Conservation (phyloP, 192 early-diverging fungal species). For the Backusella tarrabulga region DNA sequence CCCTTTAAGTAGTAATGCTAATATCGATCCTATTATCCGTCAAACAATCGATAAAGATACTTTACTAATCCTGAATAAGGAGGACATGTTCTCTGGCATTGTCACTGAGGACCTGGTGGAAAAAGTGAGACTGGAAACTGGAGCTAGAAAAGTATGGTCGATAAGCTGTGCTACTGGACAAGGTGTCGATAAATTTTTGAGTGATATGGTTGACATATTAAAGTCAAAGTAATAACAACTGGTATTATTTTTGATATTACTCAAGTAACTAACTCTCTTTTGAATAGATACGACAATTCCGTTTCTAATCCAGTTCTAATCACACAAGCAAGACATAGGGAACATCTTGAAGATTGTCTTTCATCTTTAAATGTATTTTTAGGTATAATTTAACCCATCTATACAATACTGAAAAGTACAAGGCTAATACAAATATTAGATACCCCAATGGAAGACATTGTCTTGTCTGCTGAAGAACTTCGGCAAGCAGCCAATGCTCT, state of each 20-base stretch:
- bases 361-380: slow-evolving; percentile 44
- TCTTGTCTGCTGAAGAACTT: slow-evolving; percentile 75
- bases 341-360: slow-evolving; percentile 58
- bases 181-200: slow-evolving; percentile 46
- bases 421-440: slow-evolving; percentile 4
- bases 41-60: slow-evolving; percentile 51
- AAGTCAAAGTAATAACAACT: slow-evolving; percentile 39
- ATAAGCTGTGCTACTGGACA: slow-evolving; percentile 50
- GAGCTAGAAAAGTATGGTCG: slow-evolving; percentile 34
- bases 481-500: slow-evolving; percentile 59
- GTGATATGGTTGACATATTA: slow-evolving; percentile 38
- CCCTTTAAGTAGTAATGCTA: slow-evolving; percentile 28
- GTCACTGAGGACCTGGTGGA: not conserved
- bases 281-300: slow-evolving; percentile 17
- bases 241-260: not conserved
- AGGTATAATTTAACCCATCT: slow-evolving; percentile 26
- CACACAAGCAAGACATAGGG: slow-evolving; percentile 67
- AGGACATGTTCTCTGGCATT: slow-evolving; percentile 36
- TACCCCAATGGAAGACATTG: slow-evolving; percentile 46
- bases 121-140: slow-evolving; percentile 10
- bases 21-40: slow-evolving; percentile 36
- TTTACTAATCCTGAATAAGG: slow-evolving; percentile 65
- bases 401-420: not conserved
- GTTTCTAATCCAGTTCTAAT: slow-evolving; percentile 46
- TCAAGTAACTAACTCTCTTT: not conserved